phyloP scores from a whole-genome alignment of 768 basidiomycete genomes.

The Boletus sensibilis region DNA sequence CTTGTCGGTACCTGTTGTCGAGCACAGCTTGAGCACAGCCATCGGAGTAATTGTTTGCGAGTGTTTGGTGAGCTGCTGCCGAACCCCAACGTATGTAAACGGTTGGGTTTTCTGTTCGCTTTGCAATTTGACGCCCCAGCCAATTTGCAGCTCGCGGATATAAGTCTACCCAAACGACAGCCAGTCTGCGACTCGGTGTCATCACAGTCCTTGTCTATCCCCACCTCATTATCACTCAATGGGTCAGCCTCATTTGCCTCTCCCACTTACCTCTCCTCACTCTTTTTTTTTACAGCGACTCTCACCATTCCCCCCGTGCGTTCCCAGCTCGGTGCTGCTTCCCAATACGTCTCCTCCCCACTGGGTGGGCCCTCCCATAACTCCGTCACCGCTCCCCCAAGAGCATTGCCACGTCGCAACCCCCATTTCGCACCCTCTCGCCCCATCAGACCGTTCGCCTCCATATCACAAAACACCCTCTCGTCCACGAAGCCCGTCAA shows the following conservation, averaged over 20 bases:
- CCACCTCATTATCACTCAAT: constrained; percentile 26
- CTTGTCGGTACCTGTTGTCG: not conserved
- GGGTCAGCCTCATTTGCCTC: constrained; percentile 34
- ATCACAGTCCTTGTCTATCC: constrained; percentile 25
- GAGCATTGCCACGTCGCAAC: constrained; percentile 41
- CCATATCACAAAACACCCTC: constrained; percentile 39
- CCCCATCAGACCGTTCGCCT: constrained; percentile 74
- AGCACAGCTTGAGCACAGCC: not conserved
- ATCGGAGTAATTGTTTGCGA: constrained; percentile 12
- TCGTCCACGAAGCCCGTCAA: constrained; percentile 55
- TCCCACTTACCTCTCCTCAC: not conserved
- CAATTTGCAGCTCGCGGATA: constrained; percentile 25
- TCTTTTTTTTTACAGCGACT: constrained; percentile 31
- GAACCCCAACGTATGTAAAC: constrained; percentile 32
- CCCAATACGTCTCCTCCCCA: constrained; percentile 60
- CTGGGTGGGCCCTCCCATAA: constrained; percentile 47
- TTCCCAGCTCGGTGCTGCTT: constrained; percentile 22
- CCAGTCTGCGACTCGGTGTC: constrained; percentile 31
- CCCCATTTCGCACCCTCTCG: constrained; percentile 69
- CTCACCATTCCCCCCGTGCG: constrained; percentile 42
- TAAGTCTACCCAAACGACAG: constrained; percentile 30
- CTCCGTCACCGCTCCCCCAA: constrained; percentile 31
- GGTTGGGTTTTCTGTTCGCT: not conserved
- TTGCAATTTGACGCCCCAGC: constrained; percentile 23
- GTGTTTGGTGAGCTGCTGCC: constrained; percentile 23